phyloP scores from a whole-genome alignment of 371 early-diverging fungal genomes.

The Coemansia sp. region DNA sequence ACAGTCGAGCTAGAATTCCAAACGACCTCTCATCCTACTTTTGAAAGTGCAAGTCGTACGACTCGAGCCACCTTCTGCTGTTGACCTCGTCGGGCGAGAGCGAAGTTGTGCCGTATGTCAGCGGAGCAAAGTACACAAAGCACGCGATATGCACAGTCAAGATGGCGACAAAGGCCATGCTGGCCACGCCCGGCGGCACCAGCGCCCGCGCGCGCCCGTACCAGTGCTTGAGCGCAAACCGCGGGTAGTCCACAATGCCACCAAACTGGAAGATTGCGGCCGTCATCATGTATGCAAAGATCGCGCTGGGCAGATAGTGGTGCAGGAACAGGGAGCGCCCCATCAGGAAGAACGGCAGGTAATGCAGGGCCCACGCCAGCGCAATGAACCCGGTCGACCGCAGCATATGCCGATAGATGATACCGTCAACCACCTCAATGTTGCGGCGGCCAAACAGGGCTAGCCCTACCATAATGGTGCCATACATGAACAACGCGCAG shows the following conservation, averaged over 20 bases:
- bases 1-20: neutral
- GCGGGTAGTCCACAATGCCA: constrained; percentile 56
- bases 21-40: constrained; percentile 43
- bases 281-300: constrained; percentile 84
- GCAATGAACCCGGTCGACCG: constrained; percentile 68
- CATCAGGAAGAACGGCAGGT: constrained; percentile 95
- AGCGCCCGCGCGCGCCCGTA: constrained; percentile 33
- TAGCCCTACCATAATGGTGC: constrained; percentile 52
- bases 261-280: constrained; percentile 69
- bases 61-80: constrained; percentile 66
- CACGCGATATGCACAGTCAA: constrained; percentile 53
- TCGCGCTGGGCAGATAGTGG: constrained; percentile 97
- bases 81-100: constrained; percentile 60
- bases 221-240: constrained; percentile 37
- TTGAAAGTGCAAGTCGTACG: constrained; percentile 85
- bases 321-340: constrained; percentile 96
- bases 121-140: constrained; percentile 64
- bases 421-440: constrained; percentile 72
- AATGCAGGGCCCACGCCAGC: constrained; percentile 95
- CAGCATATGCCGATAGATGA: constrained; percentile 65
- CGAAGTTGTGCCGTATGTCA: constrained; percentile 65
- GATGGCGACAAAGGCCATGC: constrained; percentile 54
- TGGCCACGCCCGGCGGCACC: constrained; percentile 52
- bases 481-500: constrained; percentile 51
- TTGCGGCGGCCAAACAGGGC: constrained; percentile 60